Evolutionary conservation across 148 eudicot genomes (phyloP).

Genomic region (Selenicereus undatus): DNA sequence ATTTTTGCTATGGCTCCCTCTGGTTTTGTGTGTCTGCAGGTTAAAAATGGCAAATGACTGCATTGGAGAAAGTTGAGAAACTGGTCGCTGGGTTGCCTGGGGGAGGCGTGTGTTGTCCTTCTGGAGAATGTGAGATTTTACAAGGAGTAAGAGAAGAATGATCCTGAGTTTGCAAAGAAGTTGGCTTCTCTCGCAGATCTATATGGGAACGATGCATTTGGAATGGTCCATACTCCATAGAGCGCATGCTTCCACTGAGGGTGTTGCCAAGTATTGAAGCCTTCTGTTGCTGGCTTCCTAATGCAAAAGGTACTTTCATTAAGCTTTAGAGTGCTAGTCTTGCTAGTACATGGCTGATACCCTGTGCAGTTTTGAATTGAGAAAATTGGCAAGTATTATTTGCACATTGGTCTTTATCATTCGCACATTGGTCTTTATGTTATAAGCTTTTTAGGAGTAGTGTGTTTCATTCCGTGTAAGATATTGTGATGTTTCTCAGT

Average conservation of each 20-base stretch:
- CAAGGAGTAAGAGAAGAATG: constrained; percentile 86
- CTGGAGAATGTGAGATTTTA: constrained; percentile 78
- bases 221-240: constrained; percentile 83
- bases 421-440: no score
- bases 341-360: no score
- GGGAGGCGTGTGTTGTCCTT: constrained; percentile 59
- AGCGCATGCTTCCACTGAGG: constrained; percentile 68
- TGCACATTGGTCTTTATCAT: no score
- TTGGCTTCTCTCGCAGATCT: constrained; percentile 75
- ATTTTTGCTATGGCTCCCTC: neutral
- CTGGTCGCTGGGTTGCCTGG: constrained; percentile 63
- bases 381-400: no score
- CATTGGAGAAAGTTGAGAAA: constrained; percentile 73
- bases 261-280: no score
- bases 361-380: neutral
- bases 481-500: no score
- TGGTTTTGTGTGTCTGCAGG: constrained; percentile 33
- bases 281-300: constrained; percentile 69
- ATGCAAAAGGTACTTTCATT: constrained; percentile 62
- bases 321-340: neutral
- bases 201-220: constrained; percentile 84
- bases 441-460: no score
- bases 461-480: no score
- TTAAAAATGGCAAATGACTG: constrained; percentile 70
- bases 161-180: constrained; percentile 71